These are phyloP conservation scores for Helicocarpus griseus DNA, from an alignment of 2,329 filamentous ascomycete species.

Conservation along the genomic window DNA sequence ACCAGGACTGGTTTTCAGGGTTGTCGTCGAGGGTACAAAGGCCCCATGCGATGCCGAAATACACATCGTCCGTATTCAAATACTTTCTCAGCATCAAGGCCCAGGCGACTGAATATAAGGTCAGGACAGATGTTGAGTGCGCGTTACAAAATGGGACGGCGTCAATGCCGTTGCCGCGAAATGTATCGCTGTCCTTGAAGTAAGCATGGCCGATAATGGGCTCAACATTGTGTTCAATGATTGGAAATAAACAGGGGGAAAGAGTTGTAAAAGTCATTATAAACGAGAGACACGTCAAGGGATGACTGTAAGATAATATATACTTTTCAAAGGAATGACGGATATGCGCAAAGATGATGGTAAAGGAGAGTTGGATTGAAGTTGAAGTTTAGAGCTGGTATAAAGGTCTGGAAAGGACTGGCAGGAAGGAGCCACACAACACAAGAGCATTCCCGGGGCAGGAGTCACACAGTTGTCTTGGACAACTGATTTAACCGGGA, in stretches of 20 bases:
- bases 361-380: neutral
- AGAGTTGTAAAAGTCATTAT: neutral
- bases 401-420: too few species aligned
- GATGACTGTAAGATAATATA: neutral
- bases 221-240: neutral
- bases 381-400: too few species aligned
- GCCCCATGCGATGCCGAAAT: neutral
- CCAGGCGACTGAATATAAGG: neutral
- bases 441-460: too few species aligned
- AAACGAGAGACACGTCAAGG: neutral
- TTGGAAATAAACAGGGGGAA: neutral
- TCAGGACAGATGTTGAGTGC: neutral
- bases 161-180: neutral
- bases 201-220: neutral
- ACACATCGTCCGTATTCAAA: neutral
- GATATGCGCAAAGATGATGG: neutral
- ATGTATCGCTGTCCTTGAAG: neutral
- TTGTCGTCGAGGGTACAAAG: neutral
- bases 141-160: neutral
- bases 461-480: too few species aligned
- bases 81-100: neutral
- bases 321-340: neutral
- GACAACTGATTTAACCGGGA: too few species aligned
- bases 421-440: too few species aligned
- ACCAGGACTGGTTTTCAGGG: neutral